Percentiles rank a stretch among this genome's conserved stretches.
Conservation (phyloP, 345 rosid genomes). For the Citrus inodora region DNA sequence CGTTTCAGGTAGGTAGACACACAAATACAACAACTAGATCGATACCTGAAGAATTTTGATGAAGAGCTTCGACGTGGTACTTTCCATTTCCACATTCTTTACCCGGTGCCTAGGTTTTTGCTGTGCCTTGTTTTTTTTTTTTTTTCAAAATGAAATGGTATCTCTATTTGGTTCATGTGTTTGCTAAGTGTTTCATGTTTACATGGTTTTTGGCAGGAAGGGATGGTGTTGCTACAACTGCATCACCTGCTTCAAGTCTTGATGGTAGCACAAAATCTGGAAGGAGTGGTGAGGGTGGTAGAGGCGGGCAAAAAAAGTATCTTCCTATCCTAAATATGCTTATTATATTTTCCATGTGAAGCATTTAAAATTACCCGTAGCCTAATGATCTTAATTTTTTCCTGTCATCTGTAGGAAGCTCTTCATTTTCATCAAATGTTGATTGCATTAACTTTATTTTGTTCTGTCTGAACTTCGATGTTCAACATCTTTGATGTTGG, state of each 20-base stretch:
- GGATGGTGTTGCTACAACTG: slow-evolving; percentile 48
- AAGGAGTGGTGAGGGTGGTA: slow-evolving; percentile 65
- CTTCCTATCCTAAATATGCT: slow-evolving; percentile 15
- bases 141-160: not conserved
- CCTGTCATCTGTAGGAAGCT: not conserved
- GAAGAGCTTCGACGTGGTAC: slow-evolving; percentile 56
- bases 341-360: slow-evolving; percentile 1
- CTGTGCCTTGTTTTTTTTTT: not conserved
- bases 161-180: not conserved
- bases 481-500: not conserved
- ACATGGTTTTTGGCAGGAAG: slow-evolving; percentile 43
- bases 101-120: not conserved
- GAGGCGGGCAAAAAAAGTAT: slow-evolving; percentile 96
- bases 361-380: not conserved
- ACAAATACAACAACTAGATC: slow-evolving; percentile 93
- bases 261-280: slow-evolving; percentile 57
- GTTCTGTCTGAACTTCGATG: not conserved
- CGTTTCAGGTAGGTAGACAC: slow-evolving; percentile 90
- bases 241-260: slow-evolving; percentile 36
- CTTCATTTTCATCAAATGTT: not conserved
- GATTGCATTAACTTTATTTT: not conserved
- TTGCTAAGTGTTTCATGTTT: not conserved
- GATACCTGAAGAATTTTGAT: slow-evolving; percentile 66
- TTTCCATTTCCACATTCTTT: slow-evolving; percentile 1
- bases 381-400: not conserved